These are phyloP conservation scores for Phytopythium sindhum DNA, from an alignment of 352 stramenopile species.

Conservation along the genomic window DNA sequence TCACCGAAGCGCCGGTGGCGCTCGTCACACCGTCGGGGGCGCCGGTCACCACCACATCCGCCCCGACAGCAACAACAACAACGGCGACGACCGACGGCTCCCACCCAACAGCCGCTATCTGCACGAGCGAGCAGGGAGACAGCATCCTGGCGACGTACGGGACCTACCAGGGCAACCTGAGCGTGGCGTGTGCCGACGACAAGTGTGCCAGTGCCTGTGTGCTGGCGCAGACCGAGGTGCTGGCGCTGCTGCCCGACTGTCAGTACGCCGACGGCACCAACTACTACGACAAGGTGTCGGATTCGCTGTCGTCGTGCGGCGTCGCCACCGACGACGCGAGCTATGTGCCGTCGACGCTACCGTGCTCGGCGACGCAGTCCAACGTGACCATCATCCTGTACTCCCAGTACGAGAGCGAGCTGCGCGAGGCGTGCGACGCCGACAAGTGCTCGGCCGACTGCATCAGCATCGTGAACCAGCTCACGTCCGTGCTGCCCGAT, in stretches of 20 bases:
- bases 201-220: slow-evolving; percentile 1
- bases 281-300: not conserved
- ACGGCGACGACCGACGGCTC: not conserved
- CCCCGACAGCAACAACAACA: not conserved
- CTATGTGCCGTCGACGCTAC: slow-evolving; percentile 2
- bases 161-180: slow-evolving; percentile 1
- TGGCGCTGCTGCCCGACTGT: slow-evolving; percentile 5
- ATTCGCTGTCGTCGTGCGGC: not conserved
- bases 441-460: slow-evolving; percentile 6
- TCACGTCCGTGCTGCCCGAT: slow-evolving; percentile 7
- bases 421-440: slow-evolving; percentile 5
- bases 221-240: not conserved
- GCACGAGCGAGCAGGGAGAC: not conserved
- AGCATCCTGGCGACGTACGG: slow-evolving; percentile 2
- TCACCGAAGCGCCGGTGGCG: not conserved
- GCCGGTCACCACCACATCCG: not conserved
- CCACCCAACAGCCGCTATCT: not conserved
- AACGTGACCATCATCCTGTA: slow-evolving; percentile 11
- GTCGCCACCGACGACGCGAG: not conserved
- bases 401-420: not conserved
- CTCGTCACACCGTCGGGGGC: not conserved
- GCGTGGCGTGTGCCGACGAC: not conserved
- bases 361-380: slow-evolving; percentile 4
- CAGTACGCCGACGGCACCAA: slow-evolving; percentile 6
- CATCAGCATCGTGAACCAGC: slow-evolving; percentile 4